Base-by-base conservation (phyloP, 176 grass and related monocot species). In the Dactylis glomerata region DNA sequence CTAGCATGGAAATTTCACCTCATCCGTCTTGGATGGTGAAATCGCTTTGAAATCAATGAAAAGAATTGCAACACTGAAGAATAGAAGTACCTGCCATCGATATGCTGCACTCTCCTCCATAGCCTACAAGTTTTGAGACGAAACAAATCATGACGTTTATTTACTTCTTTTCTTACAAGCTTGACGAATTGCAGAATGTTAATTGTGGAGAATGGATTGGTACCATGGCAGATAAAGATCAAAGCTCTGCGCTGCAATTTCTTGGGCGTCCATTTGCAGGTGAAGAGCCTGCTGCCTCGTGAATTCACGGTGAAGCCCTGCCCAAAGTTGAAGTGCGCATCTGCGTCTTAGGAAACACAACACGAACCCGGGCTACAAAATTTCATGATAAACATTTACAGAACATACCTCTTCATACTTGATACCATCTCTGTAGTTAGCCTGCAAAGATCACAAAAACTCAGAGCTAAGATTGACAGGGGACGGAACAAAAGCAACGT, bases 281-380 rank as follows among this genome's bases (percentile, higher is more conserved):
- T 83, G 47, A 95, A 95, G 45, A 95, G 77, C 65, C 86, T 86
- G 30, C 45, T 78, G 16, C 88, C 88, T 26, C 91, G 83, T 27
- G 76, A 72, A 57, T 87, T 96, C 49, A 64, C 28, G 2, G 87
- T 83, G 27, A 91, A 96, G 57, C 92, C 90, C 88, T 96, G 82
- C 17, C 32, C 19, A 33, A 45, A 15, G 10, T 77, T 33, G 27
- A 52, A 31, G 0, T 49, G 46, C 20, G 72, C 72, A 51, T 33
- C 45, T 50, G 9, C 1, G 58, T 22, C 3, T 87, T 70, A 66
- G 64, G 0, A 13, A 12, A 56, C 14, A 5, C 10, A 22, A 44
- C 15, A 10, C 0, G 11, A 83, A 32, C 38, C 68, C 24, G 2
- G 70, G 23, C n/a, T 71, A 26, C 68, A 16, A 8, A 46, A 44